Conservation (phyloP, 1,284 basidiomycete genomes). For the Tylopilus sp. region DNA sequence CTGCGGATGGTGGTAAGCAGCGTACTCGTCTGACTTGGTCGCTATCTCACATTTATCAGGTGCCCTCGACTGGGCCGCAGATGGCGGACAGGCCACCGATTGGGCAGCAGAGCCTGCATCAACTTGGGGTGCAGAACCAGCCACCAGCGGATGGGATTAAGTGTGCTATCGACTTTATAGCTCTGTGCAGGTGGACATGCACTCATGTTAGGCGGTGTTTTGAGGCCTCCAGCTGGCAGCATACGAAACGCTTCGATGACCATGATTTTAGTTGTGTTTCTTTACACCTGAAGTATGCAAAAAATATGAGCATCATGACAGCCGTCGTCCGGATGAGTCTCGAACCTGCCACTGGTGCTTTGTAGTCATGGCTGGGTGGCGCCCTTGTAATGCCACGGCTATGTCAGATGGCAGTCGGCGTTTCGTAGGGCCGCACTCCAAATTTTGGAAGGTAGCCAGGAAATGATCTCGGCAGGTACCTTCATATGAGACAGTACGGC, state of each 20-base stretch:
- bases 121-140: constrained; percentile 56
- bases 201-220: neutral
- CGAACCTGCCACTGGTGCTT: too few relatives aligned
- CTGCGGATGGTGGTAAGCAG: constrained; percentile 60
- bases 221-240: constrained; percentile 4
- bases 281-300: constrained; percentile 16
- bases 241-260: constrained; percentile 18
- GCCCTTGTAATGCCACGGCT: too few relatives aligned
- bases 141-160: constrained; percentile 58
- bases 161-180: constrained; percentile 6
- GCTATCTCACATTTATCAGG: constrained; percentile 37
- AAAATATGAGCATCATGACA: constrained; percentile 11
- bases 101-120: constrained; percentile 79
- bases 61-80: constrained; percentile 83
- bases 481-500: neutral
- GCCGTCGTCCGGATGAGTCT: neutral
- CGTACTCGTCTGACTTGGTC: constrained; percentile 1
- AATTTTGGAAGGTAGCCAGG: neutral
- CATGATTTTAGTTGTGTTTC: constrained; percentile 18
- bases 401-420: too few relatives aligned
- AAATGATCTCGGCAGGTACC: neutral
- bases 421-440: too few relatives aligned
- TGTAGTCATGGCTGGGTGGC: too few relatives aligned
- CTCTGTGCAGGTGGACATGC: constrained; percentile 3
- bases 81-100: constrained; percentile 61